These are phyloP conservation scores for Erythrophleum ivorense DNA, from an alignment of 331 rosid genomes.

Conservation along the genomic window DNA sequence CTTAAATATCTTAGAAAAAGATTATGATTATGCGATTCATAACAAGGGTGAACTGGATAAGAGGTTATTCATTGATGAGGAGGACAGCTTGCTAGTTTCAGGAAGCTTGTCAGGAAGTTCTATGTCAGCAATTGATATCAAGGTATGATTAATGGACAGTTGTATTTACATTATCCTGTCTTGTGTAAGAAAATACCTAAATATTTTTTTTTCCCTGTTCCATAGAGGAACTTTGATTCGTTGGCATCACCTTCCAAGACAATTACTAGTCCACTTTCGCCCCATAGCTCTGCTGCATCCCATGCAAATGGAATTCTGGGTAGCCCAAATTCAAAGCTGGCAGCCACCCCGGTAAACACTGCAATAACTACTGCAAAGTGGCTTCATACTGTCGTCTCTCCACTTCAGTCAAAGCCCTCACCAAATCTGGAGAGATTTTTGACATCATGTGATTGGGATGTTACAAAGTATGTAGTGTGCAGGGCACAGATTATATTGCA, in stretches of 20 bases:
- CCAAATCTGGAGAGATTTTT: conserved; percentile 78
- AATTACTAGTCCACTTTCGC: conserved; percentile 73
- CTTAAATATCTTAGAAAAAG: conserved; percentile 72
- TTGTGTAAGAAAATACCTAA: conserved; percentile 26
- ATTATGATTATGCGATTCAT: conserved; percentile 65
- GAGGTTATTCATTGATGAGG: conserved; percentile 79
- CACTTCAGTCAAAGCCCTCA: conserved; percentile 81
- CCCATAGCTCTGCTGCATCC: conserved; percentile 75
- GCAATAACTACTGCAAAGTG: conserved; percentile 99
- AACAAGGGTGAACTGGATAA: conserved; percentile 86
- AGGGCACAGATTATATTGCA: conserved; percentile 85
- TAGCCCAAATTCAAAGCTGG: conserved; percentile 57
- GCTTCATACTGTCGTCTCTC: conserved; percentile 89
- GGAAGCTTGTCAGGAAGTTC: conserved; percentile 77
- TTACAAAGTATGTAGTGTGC: conserved; percentile 76
- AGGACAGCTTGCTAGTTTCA: conserved; percentile 84
- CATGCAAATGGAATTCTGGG: conserved; percentile 61
- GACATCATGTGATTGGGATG: conserved; percentile 82
- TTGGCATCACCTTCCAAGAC: conserved; percentile 84
- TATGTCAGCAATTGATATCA: conserved; percentile 60
- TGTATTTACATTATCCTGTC: conserved; percentile 15
- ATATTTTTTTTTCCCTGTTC: conserved; percentile 29
- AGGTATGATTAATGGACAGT: conserved; percentile 57
- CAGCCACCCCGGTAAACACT: conserved; percentile 94
- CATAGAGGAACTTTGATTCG: conserved; percentile 74